Conservation (phyloP, 495 filamentous ascomycete genomes). For the Penicillium cosmopolitanum region DNA sequence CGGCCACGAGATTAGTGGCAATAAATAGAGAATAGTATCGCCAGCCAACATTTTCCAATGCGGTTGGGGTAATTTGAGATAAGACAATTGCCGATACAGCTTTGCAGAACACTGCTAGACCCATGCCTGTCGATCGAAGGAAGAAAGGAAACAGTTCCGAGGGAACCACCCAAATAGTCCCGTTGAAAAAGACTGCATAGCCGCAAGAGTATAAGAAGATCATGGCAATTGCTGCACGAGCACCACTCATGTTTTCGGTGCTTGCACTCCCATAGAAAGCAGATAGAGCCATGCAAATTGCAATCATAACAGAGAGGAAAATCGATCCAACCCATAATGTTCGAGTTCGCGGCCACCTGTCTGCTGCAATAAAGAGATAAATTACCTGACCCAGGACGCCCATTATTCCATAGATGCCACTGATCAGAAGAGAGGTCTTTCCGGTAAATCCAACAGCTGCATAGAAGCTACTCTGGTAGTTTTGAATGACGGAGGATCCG, state of each 20-base stretch:
- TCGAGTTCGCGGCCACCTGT: conserved; percentile 23
- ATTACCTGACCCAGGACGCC: conserved; percentile 24
- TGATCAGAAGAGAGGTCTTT: conserved; percentile 25
- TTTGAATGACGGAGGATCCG: conserved; percentile 26
- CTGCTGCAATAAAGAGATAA: conserved; percentile 23
- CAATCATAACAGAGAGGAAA: conserved; percentile 23
- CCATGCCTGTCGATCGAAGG: conserved; percentile 22
- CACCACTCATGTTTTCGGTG: conserved; percentile 14
- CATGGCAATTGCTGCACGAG: conserved; percentile 25
- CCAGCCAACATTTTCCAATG: conserved; percentile 39
- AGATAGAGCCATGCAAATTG: conserved; percentile 26
- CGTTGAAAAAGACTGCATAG: conserved; percentile 37
- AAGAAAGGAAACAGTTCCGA: conserved; percentile 24
- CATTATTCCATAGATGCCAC: conserved; percentile 28
- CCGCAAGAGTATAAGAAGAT: conserved; percentile 27
- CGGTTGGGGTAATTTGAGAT: conserved; percentile 44
- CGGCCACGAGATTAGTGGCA: conserved; percentile 35
- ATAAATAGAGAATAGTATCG: conserved; percentile 46
- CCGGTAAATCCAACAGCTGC: conserved; percentile 24
- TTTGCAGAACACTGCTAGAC: conserved; percentile 25
- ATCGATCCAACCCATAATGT: conserved; percentile 26
- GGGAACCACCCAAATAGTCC: conserved; percentile 27
- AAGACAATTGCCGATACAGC: conserved; percentile 34
- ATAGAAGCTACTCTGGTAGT: conserved; percentile 26
- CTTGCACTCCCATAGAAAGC: conserved; percentile 15